Evolutionary conservation across 1,139 yeast species (phyloP).

Genomic region (Debaryomyces singareniensis): DNA sequence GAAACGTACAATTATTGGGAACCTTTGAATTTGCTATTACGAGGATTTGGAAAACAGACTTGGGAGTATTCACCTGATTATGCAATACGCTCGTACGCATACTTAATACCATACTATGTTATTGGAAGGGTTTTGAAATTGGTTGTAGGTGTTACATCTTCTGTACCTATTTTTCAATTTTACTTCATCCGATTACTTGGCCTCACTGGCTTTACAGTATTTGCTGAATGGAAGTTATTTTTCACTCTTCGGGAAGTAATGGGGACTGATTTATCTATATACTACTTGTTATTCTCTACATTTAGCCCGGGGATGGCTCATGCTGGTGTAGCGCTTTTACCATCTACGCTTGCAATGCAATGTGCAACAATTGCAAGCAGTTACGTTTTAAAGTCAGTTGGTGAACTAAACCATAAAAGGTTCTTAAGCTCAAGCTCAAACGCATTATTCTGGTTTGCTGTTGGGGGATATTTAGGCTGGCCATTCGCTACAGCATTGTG

Average conservation of each 20-base stretch:
- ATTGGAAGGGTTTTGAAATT: slow-evolving; percentile 31
- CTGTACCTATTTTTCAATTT: slow-evolving; percentile 35
- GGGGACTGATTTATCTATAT: slow-evolving; percentile 36
- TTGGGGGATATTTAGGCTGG: slow-evolving; percentile 29
- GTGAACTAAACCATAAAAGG: slow-evolving; percentile 2
- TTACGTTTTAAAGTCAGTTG: slow-evolving; percentile 20
- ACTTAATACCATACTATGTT: slow-evolving; percentile 49
- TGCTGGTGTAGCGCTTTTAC: slow-evolving; percentile 78
- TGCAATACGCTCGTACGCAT: slow-evolving; percentile 84
- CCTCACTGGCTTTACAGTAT: slow-evolving; percentile 48
- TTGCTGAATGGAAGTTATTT: slow-evolving; percentile 48
- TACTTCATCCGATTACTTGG: slow-evolving; percentile 48
- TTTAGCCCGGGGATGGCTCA: slow-evolving; percentile 68
- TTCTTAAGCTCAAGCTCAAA: neutral
- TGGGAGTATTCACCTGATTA: slow-evolving; percentile 95
- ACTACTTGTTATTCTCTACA: slow-evolving; percentile 50
- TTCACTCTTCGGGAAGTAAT: slow-evolving; percentile 33
- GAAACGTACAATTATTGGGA: slow-evolving; percentile 91
- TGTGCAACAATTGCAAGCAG: slow-evolving; percentile 52
- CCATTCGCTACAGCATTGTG: slow-evolving; percentile 59
- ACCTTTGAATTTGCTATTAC: slow-evolving; percentile 70
- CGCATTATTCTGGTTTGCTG: slow-evolving; percentile 1
- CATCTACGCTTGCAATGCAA: slow-evolving; percentile 82
- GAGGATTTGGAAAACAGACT: slow-evolving; percentile 88
- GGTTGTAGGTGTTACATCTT: slow-evolving; percentile 5